These are phyloP conservation scores for slime mould (Dictyostelium discoideum) DNA, from an alignment of 78 protist species.

Conservation along the genomic window DNA sequence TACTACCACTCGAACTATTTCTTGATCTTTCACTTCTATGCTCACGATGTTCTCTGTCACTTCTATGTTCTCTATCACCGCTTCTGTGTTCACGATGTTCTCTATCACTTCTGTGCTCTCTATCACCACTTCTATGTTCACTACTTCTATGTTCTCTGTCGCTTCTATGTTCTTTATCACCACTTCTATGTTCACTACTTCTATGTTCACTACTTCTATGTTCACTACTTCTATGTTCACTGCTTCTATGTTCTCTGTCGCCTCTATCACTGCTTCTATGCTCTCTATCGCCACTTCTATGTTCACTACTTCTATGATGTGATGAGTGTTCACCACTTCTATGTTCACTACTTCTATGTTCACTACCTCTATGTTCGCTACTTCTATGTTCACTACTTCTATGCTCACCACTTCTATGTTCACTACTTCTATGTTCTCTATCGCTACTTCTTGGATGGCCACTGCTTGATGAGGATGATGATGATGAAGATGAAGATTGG, in stretches of 20 bases:
- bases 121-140: not conserved
- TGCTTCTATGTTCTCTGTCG: not conserved
- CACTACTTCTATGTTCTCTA: not conserved
- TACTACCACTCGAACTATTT: not conserved
- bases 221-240: not conserved
- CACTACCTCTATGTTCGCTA: not conserved
- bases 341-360: not conserved
- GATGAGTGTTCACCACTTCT: not conserved
- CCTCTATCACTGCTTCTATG: not conserved
- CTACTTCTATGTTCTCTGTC: not conserved
- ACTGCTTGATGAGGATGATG: not conserved
- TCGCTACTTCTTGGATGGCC: not conserved
- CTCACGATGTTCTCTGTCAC: not conserved
- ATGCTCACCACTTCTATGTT: not conserved
- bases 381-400: not conserved
- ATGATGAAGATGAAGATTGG: not conserved
- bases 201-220: not conserved
- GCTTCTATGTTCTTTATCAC: not conserved
- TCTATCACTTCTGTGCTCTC: not conserved
- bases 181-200: not conserved
- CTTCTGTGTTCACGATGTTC: not conserved
- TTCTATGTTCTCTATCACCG: not conserved
- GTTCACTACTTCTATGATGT: not conserved
- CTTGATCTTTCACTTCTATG: slow-evolving; percentile 1
- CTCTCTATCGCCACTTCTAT: not conserved